phyloP scores from a whole-genome alignment of 176 grass and related monocot species.

The Hyparrhenia diplandra region DNA sequence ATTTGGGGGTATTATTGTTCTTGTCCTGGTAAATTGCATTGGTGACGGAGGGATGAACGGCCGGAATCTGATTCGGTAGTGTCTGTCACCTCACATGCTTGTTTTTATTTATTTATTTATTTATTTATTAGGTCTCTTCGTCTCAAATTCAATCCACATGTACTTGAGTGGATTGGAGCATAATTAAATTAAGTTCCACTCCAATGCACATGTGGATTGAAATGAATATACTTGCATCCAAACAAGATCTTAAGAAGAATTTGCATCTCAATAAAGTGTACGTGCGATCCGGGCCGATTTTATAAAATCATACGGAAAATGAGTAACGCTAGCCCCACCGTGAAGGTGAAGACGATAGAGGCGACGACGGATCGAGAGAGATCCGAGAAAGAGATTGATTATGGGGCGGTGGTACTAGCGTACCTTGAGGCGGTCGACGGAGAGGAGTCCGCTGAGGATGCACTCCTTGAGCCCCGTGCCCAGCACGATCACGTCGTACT shows the following conservation, averaged over 20 bases:
- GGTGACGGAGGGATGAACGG: background rate
- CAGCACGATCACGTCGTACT: constrained; percentile 81
- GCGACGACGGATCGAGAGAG: background rate
- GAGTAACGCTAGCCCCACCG: background rate
- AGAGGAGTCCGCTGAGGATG: constrained; percentile 88
- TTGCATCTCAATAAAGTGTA: background rate
- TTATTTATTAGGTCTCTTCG: background rate
- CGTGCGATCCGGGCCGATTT: background rate
- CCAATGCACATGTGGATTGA: no score
- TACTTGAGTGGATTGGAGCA: no score
- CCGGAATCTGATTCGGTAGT: background rate
- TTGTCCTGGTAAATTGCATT: background rate
- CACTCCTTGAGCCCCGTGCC: constrained; percentile 94
- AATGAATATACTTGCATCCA: no score
- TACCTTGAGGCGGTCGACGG: constrained; percentile 93
- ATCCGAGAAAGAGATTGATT: background rate
- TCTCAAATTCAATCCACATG: no score
- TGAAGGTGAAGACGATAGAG: no score
- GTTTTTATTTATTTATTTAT: background rate
- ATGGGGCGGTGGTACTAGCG: background rate
- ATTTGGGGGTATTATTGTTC: background rate
- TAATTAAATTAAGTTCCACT: no score
- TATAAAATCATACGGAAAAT: background rate
- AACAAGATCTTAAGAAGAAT: background rate
- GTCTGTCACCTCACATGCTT: background rate